Base-by-base conservation (phyloP, 257 asterid species). In the Verbena officinalis region DNA sequence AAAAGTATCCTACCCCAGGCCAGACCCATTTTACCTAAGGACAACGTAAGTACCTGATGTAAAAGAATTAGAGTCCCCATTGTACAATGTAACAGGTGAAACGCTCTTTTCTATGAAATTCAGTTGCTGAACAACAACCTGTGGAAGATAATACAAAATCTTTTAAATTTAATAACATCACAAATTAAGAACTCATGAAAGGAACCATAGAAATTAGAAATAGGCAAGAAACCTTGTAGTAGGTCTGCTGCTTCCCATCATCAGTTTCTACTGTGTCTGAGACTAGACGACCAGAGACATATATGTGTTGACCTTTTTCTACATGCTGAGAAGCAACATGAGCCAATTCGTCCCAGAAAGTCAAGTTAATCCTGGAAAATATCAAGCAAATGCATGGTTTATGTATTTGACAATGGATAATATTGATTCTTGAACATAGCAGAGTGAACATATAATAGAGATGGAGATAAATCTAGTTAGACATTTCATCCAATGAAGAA, bases 291-390 rank as follows among this genome's bases (percentile, higher is more conserved):
- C 98, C 98, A 20, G 87, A 74, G 46, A 93, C 88, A 16, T 80
- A 80, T 67, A 93, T 83, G 71, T 93, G 98, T 11, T 87, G 82
- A 45, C 97, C 97, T 84, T 87, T 89, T 75, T 92, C 97, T 14
- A 93, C 80, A 75, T 93, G 90, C 82, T 84, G 87, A 43, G 50
- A 81, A 36, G 97, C 91, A 76, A 86, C 70, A 55, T 84, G 81
- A 39, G 97, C 97, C 82, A 86, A 68, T 15, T 89, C 95, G 73
- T 89, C 89, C 97, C 96, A 89, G 77, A 89, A 84, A 55, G 93
- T 81, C 84, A 89, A 77, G 73, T 80, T 86, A 57, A 89, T 79
- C 96, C 95, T 89, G 85, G 39, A 80, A 50, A 75, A 64, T 19
- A 59, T 36, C 56, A 65, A 63, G 24, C n/a, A 40, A 31, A 15